Conservation (phyloP, 345 rosid species). For the Eucalyptus shirleyi region DNA sequence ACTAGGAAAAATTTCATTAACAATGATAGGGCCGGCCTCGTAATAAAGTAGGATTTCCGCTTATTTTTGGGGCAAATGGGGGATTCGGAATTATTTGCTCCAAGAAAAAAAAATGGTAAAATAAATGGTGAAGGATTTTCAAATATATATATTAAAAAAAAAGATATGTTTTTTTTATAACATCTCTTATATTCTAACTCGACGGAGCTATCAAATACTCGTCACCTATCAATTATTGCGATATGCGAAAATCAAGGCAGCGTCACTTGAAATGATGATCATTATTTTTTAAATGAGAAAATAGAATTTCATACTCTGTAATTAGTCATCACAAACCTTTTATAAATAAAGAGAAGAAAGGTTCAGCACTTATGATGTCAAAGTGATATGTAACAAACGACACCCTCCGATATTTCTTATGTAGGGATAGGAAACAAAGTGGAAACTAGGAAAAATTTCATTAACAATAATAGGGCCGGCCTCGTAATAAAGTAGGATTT, state of each 20-base stretch:
- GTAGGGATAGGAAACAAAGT: neutral
- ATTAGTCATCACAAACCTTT: neutral
- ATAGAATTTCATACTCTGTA: too few species aligned
- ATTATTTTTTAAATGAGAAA: neutral
- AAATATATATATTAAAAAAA: neutral
- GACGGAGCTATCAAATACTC: too few species aligned
- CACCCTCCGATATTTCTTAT: too few species aligned
- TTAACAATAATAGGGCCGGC: neutral
- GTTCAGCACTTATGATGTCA: neutral
- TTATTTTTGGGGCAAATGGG: neutral
- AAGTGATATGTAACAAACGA: neutral
- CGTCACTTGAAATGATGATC: neutral
- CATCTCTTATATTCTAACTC: neutral
- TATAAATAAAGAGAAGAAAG: neutral
- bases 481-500: neutral
- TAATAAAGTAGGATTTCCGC: neutral
- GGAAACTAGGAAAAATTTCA: neutral
- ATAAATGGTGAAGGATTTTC: neutral
- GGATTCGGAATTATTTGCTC: neutral
- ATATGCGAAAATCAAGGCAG: neutral
- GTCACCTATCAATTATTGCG: neutral
- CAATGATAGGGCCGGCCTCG: neutral
- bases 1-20: neutral
- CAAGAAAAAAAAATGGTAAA: neutral
- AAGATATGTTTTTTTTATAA: too few species aligned